phyloP scores from a whole-genome alignment of 1,284 basidiomycete species.

The Ustilago vetiveriae region DNA sequence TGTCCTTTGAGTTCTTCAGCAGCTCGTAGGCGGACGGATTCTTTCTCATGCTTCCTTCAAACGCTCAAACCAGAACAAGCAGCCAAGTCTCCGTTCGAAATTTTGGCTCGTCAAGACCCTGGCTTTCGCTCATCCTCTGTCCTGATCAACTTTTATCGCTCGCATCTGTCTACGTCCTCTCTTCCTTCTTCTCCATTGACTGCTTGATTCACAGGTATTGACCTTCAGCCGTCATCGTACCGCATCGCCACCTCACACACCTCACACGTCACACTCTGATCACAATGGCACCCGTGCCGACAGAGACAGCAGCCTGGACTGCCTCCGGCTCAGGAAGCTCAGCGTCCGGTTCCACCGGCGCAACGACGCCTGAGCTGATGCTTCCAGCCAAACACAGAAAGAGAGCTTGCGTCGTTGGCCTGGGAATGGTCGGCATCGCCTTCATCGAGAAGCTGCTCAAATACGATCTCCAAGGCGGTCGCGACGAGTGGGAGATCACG shows the following conservation, averaged over 20 bases:
- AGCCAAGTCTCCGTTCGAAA: too few relatives aligned
- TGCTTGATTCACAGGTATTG: background rate
- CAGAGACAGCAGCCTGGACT: conserved; percentile 16
- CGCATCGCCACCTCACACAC: background rate
- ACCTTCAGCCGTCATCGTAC: background rate
- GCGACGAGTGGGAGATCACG: conserved; percentile 51
- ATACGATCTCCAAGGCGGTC: conserved; percentile 47
- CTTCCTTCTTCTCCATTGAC: background rate
- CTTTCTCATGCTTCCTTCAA: too few relatives aligned
- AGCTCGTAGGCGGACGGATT: too few relatives aligned
- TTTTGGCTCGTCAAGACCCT: too few relatives aligned
- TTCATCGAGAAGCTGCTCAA: conserved; percentile 61
- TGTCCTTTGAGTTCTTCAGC: too few relatives aligned
- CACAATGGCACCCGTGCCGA: conserved; percentile 42
- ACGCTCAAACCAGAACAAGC: too few relatives aligned
- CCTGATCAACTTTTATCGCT: background rate
- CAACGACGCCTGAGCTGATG: conserved; percentile 28
- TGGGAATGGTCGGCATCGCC: conserved; percentile 79
- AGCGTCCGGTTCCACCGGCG: conserved; percentile 32
- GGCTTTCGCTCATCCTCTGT: background rate
- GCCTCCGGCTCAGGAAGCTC: conserved; percentile 17
- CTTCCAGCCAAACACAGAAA: conserved; percentile 35
- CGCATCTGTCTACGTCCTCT: background rate
- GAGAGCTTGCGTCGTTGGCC: conserved; percentile 72
- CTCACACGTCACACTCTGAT: background rate